Conservation (phyloP, 1,139 yeast species). For the Hanseniaspora uvarum region DNA sequence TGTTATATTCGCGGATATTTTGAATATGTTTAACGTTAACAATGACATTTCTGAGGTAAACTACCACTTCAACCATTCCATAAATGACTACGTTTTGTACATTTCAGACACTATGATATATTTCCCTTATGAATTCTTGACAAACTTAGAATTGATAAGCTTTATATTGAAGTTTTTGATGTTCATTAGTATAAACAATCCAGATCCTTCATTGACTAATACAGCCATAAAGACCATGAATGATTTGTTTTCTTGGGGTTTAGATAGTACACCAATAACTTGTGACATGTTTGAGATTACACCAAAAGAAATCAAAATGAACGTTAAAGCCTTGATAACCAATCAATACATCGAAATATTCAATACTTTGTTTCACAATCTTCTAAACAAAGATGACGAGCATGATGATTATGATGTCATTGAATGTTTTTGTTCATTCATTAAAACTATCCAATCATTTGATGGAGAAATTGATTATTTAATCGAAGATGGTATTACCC, state of each 20-base stretch:
- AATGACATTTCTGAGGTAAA: conserved; percentile 27
- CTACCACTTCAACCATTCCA: conserved; percentile 46
- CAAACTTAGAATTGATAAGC: conserved; percentile 45
- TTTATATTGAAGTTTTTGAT: conserved; percentile 42
- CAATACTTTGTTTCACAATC: conserved; percentile 49
- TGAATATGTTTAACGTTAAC: conserved; percentile 24
- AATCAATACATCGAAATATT: conserved; percentile 51
- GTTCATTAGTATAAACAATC: conserved; percentile 38
- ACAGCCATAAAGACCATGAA: conserved; percentile 65
- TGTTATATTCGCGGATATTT: conserved; percentile 24
- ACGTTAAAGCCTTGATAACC: conserved; percentile 38
- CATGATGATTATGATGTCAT: conserved; percentile 4
- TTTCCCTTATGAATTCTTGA: conserved; percentile 54
- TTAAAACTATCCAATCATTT: conserved; percentile 9
- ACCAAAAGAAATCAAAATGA: conserved; percentile 44
- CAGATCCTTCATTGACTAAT: conserved; percentile 61
- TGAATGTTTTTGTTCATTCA: conserved; percentile 13
- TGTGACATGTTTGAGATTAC: conserved; percentile 43
- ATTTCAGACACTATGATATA: conserved; percentile 69
- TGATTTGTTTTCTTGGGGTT: conserved; percentile 77
- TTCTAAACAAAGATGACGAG: conserved; percentile 54
- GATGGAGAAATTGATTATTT: conserved; percentile 8
- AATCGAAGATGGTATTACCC: conserved; percentile 14
- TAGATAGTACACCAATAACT: conserved; percentile 69
- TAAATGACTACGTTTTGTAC: conserved; percentile 86